Percentiles rank a stretch among this genome's conserved stretches.
Conservation (phyloP, 306 rosid genomes). For the Carpinus viminea region DNA sequence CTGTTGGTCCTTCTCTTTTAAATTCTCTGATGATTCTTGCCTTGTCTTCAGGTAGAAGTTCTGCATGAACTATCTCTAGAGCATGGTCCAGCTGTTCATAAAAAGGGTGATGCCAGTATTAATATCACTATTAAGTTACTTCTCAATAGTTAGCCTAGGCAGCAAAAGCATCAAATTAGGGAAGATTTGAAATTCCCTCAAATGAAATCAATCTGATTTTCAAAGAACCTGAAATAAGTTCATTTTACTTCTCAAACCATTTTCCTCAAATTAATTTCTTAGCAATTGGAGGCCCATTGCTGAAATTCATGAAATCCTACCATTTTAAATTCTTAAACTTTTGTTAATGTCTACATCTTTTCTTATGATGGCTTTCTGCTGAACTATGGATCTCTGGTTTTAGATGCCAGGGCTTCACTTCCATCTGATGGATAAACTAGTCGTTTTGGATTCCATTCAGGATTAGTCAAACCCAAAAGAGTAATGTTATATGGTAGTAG, state of each 20-base stretch:
- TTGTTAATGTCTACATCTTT: not conserved
- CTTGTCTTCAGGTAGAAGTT: conserved; percentile 90
- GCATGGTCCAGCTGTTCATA: conserved; percentile 66
- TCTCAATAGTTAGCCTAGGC: not conserved
- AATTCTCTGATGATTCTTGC: conserved; percentile 63
- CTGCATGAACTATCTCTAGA: conserved; percentile 69
- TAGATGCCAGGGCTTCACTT: no score
- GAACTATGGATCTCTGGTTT: no score
- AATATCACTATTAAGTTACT: conserved; percentile 18
- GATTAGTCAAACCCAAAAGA: no score
- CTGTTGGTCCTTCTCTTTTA: conserved; percentile 69
- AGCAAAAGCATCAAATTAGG: conserved; percentile 1
- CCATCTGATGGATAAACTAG: no score
- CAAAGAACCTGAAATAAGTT: conserved; percentile 6
- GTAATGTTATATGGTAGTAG: no score
- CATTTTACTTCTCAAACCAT: conserved; percentile 10
- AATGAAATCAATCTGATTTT: conserved; percentile 4
- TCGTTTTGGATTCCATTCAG: no score
- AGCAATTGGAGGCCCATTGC: not conserved
- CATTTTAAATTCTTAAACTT: not conserved
- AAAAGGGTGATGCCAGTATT: conserved; percentile 31
- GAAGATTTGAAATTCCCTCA: conserved; percentile 3
- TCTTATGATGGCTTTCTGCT: no score
- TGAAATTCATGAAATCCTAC: not conserved
- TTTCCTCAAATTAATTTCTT: not conserved